Conservation (phyloP, 805 yeast species). For the Tetrapisispora taiwanensis region DNA sequence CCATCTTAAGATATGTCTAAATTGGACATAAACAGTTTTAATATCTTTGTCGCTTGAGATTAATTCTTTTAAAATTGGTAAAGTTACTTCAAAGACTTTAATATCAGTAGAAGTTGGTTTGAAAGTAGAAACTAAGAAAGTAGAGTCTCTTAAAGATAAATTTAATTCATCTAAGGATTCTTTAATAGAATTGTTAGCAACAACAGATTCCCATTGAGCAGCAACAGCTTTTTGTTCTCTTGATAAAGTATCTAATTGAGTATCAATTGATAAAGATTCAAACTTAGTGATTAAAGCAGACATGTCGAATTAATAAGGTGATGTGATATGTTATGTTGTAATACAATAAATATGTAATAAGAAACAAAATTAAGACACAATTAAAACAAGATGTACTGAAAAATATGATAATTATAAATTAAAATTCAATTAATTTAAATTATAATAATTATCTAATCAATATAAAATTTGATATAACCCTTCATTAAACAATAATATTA, state of each 20-base stretch:
- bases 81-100: conserved; percentile 52
- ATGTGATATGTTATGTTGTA: too few species aligned
- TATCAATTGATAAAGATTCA: conserved; percentile 18
- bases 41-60: conserved; percentile 34
- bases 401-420: too few species aligned
- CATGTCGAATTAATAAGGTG: conserved; percentile 10
- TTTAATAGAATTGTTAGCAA: conserved; percentile 45
- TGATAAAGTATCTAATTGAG: conserved; percentile 24
- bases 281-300: conserved; percentile 25
- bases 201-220: conserved; percentile 70
- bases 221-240: conserved; percentile 56
- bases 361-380: too few species aligned
- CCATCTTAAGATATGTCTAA: conserved; percentile 91
- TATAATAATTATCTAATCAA: too few species aligned
- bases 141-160: conserved; percentile 52
- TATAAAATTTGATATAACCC: too few species aligned
- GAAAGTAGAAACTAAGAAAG: conserved; percentile 58
- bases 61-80: conserved; percentile 52
- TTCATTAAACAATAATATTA: too few species aligned
- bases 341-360: too few species aligned
- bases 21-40: conserved; percentile 43
- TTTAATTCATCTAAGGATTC: conserved; percentile 50
- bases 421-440: too few species aligned
- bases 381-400: too few species aligned
- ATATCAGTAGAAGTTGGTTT: conserved; percentile 62